phyloP scores from a whole-genome alignment of 345 rosid species.

The Lepidium didymum region DNA sequence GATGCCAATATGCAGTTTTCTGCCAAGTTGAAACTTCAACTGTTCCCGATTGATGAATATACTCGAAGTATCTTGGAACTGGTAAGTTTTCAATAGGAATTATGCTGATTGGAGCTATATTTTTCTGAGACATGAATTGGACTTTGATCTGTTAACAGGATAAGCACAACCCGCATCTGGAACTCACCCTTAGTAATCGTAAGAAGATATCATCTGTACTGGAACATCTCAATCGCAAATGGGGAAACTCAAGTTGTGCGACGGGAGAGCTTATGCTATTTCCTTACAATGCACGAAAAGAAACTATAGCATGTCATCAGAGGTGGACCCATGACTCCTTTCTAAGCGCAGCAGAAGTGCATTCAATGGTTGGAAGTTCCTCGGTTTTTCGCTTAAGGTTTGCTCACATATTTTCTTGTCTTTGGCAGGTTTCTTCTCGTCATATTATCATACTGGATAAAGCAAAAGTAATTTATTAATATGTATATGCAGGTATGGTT shows the following conservation, averaged over 20 bases:
- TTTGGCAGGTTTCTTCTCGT: background rate
- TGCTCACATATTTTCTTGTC: slow-evolving; percentile 21
- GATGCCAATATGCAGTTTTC: slow-evolving; percentile 43
- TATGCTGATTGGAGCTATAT: background rate
- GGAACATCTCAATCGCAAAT: slow-evolving; percentile 91
- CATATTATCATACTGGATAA: background rate
- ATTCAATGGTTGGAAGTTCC: slow-evolving; percentile 63
- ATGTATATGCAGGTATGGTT: slow-evolving; percentile 78
- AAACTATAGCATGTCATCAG: slow-evolving; percentile 44
- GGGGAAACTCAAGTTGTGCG: slow-evolving; percentile 86
- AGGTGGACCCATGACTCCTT: slow-evolving; percentile 81
- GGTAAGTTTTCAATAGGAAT: slow-evolving; percentile 42
- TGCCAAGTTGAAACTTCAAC: slow-evolving; percentile 84
- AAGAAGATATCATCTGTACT: slow-evolving; percentile 93
- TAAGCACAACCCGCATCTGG: slow-evolving; percentile 89
- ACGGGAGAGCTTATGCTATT: slow-evolving; percentile 77
- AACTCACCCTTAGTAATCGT: slow-evolving; percentile 89
- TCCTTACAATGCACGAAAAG: slow-evolving; percentile 64
- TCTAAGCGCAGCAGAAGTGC: slow-evolving; percentile 70
- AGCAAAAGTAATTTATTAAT: slow-evolving; percentile 3
- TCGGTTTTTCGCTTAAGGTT: slow-evolving; percentile 87
- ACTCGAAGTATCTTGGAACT: slow-evolving; percentile 82
- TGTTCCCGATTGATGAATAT: slow-evolving; percentile 89
- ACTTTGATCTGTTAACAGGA: slow-evolving; percentile 52
- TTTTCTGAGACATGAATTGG: slow-evolving; percentile 1